These are phyloP conservation scores for Plantago coronopus DNA, from an alignment of 305 asterid species.

Conservation along the genomic window DNA sequence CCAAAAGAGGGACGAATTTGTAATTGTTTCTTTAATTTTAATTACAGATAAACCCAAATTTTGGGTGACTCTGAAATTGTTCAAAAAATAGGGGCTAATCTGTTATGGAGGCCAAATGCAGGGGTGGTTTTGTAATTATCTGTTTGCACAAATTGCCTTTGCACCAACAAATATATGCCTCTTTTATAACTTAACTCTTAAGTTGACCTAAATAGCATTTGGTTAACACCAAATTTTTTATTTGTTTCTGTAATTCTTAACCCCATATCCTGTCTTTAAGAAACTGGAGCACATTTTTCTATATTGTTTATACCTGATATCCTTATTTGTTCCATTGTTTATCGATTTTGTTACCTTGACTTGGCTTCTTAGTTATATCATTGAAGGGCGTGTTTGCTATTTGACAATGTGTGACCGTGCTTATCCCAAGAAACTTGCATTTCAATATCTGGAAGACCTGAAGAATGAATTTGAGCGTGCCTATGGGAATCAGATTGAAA, in stretches of 20 bases:
- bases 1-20: too few relatives aligned
- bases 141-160: too few relatives aligned
- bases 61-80: too few relatives aligned
- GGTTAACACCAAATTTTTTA: too few relatives aligned
- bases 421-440: slow-evolving; percentile 93
- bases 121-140: too few relatives aligned
- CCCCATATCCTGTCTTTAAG: not conserved
- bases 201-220: too few relatives aligned
- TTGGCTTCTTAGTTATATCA: slow-evolving; percentile 57
- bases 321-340: not conserved
- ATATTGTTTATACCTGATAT: slow-evolving; percentile 7
- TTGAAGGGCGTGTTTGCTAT: slow-evolving; percentile 80
- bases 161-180: too few relatives aligned
- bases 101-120: too few relatives aligned
- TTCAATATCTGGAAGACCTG: slow-evolving; percentile 91
- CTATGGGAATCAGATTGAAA: slow-evolving; percentile 82
- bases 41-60: too few relatives aligned
- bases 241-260: not conserved
- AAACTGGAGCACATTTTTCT: slow-evolving; percentile 4
- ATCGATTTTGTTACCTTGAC: slow-evolving; percentile 36
- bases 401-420: slow-evolving; percentile 93
- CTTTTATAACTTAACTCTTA: too few relatives aligned
- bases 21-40: too few relatives aligned
- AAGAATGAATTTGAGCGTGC: slow-evolving; percentile 87
- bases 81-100: too few relatives aligned